Base-by-base conservation (phyloP, 2,329 filamentous ascomycete species). In the Phialophora verrucosa region DNA sequence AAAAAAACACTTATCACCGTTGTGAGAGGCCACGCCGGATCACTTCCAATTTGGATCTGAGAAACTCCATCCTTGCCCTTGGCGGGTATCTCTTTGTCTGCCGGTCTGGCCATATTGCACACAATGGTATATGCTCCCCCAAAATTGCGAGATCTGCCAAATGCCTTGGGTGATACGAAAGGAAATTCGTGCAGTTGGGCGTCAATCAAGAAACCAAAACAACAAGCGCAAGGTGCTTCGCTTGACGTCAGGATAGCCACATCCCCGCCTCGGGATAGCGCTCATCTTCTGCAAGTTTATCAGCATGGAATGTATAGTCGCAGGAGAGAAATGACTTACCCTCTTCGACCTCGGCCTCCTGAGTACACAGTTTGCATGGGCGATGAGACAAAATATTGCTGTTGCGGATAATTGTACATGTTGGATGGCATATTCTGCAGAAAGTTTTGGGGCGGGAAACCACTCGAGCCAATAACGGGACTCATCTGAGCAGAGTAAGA, bases 391-490 rank as follows among this genome's bases (percentile, higher is more conserved):
- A 65, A 71, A 55, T 67, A 72, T 47, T 67, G 67, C 50, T 73
- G 73, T 72, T 82, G 80, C 70, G 82, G 80, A 74, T 86, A 86
- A 63, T 82, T 82, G 74, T 85, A 85, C 77, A 83, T 78, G 72
- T 80, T 78, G 55, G 75, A 65, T 32, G 67, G 76, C 74, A 82
- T 76, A 59, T 80, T 77, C 44, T 81, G 81, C 68, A 77, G 80
- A 70, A 79, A 83, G 64, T 79, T 79, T 63, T 79, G 78, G 32
- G 78, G 76, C 7, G 78, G 77, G 63, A 82, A 84, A 42, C 74
- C 76, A 17, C 57, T 65, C 54, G 74, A 75, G 55, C 79, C 78
- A 63, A 85, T 76, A 79, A 86, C 83, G 11, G 79, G 76, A 65
- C 73, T 78, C 70, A 81, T 78, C 61, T 77, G 78, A 10, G 74